Percentiles rank a stretch among this genome's conserved stretches.
Evolutionary conservation across 257 asterid genomes (phyloP).

Genomic region (Agastache rugosa): DNA sequence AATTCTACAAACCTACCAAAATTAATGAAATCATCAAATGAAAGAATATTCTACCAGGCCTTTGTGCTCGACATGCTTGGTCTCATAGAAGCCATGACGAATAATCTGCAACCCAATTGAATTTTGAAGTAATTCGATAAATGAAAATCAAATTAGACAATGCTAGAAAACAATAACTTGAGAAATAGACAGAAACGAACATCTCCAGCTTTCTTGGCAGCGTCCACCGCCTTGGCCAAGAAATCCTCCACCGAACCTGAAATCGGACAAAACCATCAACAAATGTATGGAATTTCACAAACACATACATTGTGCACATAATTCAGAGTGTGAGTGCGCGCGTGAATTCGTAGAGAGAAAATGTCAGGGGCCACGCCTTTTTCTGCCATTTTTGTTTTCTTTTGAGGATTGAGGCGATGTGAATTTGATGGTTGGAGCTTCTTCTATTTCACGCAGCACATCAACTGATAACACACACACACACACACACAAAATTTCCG

Average conservation of each 20-base stretch:
- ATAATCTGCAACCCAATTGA: conserved; percentile 57
- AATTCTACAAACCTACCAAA: not conserved
- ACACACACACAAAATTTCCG: not conserved
- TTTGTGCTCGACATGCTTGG: conserved; percentile 82
- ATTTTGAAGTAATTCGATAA: conserved; percentile 15
- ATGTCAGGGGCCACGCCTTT: conserved; percentile 46
- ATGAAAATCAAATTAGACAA: conserved; percentile 11
- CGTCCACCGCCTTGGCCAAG: conserved; percentile 64
- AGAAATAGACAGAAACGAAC: conserved; percentile 38
- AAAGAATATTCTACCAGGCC: conserved; percentile 56
- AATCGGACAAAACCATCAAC: conserved; percentile 31
- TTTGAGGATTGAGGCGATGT: conserved; percentile 33
- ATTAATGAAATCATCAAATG: conserved; percentile 4
- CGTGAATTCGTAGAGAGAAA: not conserved
- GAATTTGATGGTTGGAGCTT: conserved; percentile 36
- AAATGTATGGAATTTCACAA: conserved; percentile 19
- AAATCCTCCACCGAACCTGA: conserved; percentile 63
- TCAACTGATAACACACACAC: conserved; percentile 5
- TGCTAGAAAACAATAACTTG: not conserved
- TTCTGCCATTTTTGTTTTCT: conserved; percentile 52
- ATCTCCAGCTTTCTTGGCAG: conserved; percentile 81
- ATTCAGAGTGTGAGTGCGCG: conserved; percentile 12
- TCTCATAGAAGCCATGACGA: conserved; percentile 67
- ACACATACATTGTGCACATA: conserved; percentile 5
- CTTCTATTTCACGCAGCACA: conserved; percentile 27